Evolutionary conservation across 768 basidiomycete genomes (phyloP).

Genomic region (Xanthoconium purpureum): DNA sequence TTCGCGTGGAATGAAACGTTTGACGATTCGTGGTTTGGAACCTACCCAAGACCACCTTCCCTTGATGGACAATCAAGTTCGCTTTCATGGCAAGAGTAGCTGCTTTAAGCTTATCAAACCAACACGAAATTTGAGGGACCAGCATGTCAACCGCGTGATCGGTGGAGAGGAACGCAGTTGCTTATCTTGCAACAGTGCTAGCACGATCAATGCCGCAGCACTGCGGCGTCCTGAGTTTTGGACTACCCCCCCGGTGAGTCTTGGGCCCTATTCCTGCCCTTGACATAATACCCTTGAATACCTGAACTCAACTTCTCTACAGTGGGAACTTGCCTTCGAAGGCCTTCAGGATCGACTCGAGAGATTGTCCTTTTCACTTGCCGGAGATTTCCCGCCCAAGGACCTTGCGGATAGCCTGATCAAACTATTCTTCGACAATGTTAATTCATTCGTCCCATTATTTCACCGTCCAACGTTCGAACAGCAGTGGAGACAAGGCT

Average conservation of each 20-base stretch:
- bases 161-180: slow-evolving; percentile 15
- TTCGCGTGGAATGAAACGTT: slow-evolving; percentile 37
- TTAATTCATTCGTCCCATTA: slow-evolving; percentile 60
- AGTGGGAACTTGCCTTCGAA: slow-evolving; percentile 65
- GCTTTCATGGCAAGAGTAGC: slow-evolving; percentile 66
- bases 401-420: slow-evolving; percentile 61
- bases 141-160: slow-evolving; percentile 42
- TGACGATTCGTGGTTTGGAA: slow-evolving; percentile 38
- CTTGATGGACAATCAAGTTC: slow-evolving; percentile 39
- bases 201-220: slow-evolving; percentile 21
- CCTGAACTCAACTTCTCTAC: neutral
- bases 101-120: slow-evolving; percentile 52
- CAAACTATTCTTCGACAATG: slow-evolving; percentile 61
- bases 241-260: slow-evolving; percentile 53
- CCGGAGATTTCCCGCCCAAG: slow-evolving; percentile 55
- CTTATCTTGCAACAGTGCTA: slow-evolving; percentile 19
- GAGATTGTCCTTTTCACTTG: slow-evolving; percentile 33
- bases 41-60: slow-evolving; percentile 32
- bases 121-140: slow-evolving; percentile 50
- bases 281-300: neutral
- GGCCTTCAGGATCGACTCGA: slow-evolving; percentile 33
- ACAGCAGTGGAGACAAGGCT: slow-evolving; percentile 50
- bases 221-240: slow-evolving; percentile 51
- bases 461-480: slow-evolving; percentile 72
- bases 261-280: neutral